These are phyloP conservation scores for Backusella sp. DNA, from an alignment of 192 early-diverging fungal genomes.

Conservation along the genomic window DNA sequence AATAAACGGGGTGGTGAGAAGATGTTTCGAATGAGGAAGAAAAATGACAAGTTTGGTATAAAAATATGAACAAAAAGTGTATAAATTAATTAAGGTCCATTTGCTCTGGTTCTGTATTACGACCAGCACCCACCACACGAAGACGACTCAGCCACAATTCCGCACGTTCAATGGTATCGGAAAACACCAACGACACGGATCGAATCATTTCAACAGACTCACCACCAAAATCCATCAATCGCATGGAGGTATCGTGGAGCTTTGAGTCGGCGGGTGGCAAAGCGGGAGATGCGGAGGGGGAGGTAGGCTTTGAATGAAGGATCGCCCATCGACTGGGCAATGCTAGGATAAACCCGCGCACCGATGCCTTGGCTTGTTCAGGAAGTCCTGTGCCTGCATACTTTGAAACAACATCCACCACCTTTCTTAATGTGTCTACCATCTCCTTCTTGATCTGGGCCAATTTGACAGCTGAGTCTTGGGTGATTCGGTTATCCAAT, in stretches of 20 bases:
- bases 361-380: conserved; percentile 73
- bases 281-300: not conserved
- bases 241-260: conserved; percentile 27
- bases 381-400: conserved; percentile 86
- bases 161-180: conserved; percentile 65
- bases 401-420: conserved; percentile 82
- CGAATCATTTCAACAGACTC: conserved; percentile 73
- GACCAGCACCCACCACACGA: conserved; percentile 23
- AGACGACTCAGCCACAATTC: conserved; percentile 61
- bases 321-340: conserved; percentile 79
- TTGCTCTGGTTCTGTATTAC: not conserved
- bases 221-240: conserved; percentile 65
- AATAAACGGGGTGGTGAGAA: not conserved
- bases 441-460: conserved; percentile 75
- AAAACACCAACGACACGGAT: conserved; percentile 64
- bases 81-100: not conserved
- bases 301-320: conserved; percentile 9
- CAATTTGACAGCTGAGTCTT: conserved; percentile 42
- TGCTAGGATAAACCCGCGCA: conserved; percentile 79
- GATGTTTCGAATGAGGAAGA: not conserved
- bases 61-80: not conserved
- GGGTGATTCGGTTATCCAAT: conserved; percentile 18
- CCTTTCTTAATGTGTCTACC: conserved; percentile 78
- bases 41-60: not conserved
- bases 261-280: not conserved